These are phyloP conservation scores for Aspergillus nanangensis DNA, from an alignment of 495 filamentous ascomycete genomes.

Conservation along the genomic window DNA sequence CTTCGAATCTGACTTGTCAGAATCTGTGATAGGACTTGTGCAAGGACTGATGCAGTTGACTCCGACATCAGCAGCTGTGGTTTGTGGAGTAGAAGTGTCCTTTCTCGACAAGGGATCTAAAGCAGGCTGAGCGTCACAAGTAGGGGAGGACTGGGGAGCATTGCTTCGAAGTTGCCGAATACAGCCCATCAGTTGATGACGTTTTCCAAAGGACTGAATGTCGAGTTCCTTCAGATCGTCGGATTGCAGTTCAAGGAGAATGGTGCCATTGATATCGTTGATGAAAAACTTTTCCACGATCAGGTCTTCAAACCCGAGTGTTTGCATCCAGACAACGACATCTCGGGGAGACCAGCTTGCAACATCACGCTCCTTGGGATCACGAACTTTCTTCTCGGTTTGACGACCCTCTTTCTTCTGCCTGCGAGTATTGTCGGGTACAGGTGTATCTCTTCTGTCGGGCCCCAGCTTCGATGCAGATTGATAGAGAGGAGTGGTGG, in stretches of 20 bases:
- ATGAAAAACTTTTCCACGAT: constrained; percentile 78
- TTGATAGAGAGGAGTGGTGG: constrained; percentile 7
- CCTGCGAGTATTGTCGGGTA: constrained; percentile 15
- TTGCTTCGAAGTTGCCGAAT: constrained; percentile 6
- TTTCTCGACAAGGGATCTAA: constrained; percentile 7
- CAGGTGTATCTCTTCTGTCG: constrained; percentile 32
- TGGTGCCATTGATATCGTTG: constrained; percentile 85
- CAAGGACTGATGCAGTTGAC: constrained; percentile 15
- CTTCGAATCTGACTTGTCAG: constrained; percentile 28
- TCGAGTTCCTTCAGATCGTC: constrained; percentile 93
- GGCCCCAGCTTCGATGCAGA: constrained; percentile 10
- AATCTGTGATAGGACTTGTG: constrained; percentile 23
- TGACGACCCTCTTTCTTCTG: constrained; percentile 34
- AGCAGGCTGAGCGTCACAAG: constrained; percentile 5
- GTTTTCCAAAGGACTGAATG: constrained; percentile 88
- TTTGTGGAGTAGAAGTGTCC: constrained; percentile 30
- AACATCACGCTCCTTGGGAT: constrained; percentile 16
- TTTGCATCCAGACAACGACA: constrained; percentile 77
- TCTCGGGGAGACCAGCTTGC: constrained; percentile 26
- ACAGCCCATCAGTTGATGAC: constrained; percentile 77
- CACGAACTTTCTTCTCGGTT: constrained; percentile 13
- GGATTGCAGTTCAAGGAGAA: constrained; percentile 80
- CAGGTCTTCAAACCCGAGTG: constrained; percentile 61
- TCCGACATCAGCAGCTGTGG: constrained; percentile 21
- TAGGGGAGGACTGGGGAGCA: not conserved